Conservation (phyloP, 768 basidiomycete genomes). For the Plicaturopsis crispa region DNA sequence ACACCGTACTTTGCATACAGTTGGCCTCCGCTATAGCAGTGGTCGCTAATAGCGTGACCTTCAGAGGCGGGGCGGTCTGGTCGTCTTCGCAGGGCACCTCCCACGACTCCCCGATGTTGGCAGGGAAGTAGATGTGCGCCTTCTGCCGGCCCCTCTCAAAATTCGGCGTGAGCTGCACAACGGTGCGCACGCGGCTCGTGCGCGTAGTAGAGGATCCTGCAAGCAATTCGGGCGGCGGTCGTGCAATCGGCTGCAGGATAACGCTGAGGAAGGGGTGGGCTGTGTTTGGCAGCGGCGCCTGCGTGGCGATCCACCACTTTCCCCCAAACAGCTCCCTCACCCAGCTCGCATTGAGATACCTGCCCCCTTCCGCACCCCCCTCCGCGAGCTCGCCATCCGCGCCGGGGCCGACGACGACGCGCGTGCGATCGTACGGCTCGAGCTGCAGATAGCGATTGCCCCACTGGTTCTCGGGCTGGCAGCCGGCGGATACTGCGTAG, state of each 20-base stretch:
- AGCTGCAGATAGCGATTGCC: slow-evolving; percentile 71
- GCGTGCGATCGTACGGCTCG: slow-evolving; percentile 75
- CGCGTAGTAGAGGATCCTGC: slow-evolving; percentile 6
- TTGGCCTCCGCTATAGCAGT: slow-evolving; percentile 44
- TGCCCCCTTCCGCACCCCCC: slow-evolving; percentile 18
- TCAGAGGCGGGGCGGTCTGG: slow-evolving; percentile 31
- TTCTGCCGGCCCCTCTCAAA: slow-evolving; percentile 66
- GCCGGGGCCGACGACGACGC: slow-evolving; percentile 43
- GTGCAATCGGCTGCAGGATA: slow-evolving; percentile 40
- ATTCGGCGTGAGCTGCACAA: slow-evolving; percentile 76
- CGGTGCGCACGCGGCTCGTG: slow-evolving; percentile 52
- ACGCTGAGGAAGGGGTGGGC: slow-evolving; percentile 72
- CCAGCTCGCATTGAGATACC: slow-evolving; percentile 84
- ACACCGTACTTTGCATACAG: slow-evolving; percentile 56
- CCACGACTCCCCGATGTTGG: slow-evolving; percentile 39
- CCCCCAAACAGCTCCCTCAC: slow-evolving; percentile 66
- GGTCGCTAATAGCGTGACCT: slow-evolving; percentile 48
- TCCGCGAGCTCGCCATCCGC: slow-evolving; percentile 10
- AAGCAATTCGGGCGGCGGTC: slow-evolving; percentile 15
- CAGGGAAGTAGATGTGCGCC: slow-evolving; percentile 74
- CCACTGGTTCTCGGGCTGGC: slow-evolving; percentile 30
- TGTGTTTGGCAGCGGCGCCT: slow-evolving; percentile 69
- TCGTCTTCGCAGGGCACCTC: slow-evolving; percentile 26
- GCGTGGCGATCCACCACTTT: slow-evolving; percentile 82
- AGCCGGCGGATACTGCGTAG: slow-evolving; percentile 52